These are phyloP conservation scores for Sungouiella thailandica DNA, from an alignment of 805 yeast genomes.

Conservation along the genomic window DNA sequence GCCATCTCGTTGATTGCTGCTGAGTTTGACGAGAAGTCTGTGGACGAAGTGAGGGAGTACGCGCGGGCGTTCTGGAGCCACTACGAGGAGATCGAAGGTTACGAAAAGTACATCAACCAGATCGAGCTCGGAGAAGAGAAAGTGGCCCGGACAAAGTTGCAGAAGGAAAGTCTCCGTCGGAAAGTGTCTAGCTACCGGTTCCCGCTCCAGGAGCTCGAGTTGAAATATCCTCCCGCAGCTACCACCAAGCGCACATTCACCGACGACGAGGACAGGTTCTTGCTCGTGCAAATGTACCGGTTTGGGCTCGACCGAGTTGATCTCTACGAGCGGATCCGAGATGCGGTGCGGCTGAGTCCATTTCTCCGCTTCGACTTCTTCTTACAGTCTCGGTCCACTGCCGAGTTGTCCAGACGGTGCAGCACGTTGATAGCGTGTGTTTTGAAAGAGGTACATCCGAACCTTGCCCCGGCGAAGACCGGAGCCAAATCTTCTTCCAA, in stretches of 20 bases:
- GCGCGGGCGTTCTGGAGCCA: slow-evolving; percentile 78
- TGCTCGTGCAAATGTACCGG: slow-evolving; percentile 72
- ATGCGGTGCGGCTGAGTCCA: slow-evolving; percentile 67
- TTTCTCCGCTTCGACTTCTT: slow-evolving; percentile 85
- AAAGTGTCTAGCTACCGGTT: slow-evolving; percentile 65
- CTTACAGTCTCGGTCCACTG: slow-evolving; percentile 70
- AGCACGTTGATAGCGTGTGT: slow-evolving; percentile 71
- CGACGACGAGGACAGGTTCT: slow-evolving; percentile 87
- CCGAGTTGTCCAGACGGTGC: slow-evolving; percentile 79
- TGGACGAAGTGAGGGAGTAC: slow-evolving; percentile 75
- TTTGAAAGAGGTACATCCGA: slow-evolving; percentile 50
- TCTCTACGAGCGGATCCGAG: slow-evolving; percentile 72
- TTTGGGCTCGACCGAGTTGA: slow-evolving; percentile 78
- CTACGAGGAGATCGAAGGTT: slow-evolving; percentile 78
- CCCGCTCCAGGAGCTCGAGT: slow-evolving; percentile 74
- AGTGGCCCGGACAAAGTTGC: slow-evolving; percentile 56
- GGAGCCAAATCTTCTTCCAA: slow-evolving; percentile 2
- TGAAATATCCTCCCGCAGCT: slow-evolving; percentile 69
- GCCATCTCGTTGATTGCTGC: slow-evolving; percentile 63
- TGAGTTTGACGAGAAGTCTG: slow-evolving; percentile 78
- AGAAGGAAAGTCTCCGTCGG: slow-evolving; percentile 72
- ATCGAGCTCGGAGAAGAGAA: slow-evolving; percentile 90
- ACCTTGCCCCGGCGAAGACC: slow-evolving; percentile 4
- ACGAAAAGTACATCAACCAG: slow-evolving; percentile 73
- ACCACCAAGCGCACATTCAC: slow-evolving; percentile 61